Conservation (phyloP, 2,329 filamentous ascomycete genomes). For the Bipolaris zeicola region DNA sequence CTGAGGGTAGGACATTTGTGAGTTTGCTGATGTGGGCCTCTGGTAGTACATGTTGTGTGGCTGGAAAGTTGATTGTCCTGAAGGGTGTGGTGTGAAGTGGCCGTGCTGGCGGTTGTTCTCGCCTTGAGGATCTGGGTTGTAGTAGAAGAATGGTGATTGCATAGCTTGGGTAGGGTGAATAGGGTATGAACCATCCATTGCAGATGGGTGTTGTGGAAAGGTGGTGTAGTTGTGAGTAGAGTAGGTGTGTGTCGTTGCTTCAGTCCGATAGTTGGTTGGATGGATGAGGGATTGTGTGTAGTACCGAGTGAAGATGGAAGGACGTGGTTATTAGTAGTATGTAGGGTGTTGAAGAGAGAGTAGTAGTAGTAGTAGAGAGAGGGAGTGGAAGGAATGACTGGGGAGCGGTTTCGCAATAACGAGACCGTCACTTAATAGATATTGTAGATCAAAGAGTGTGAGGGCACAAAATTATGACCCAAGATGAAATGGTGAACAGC, state of each 20-base stretch:
- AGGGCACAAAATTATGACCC: conserved; percentile 33
- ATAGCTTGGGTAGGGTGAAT: conserved; percentile 60
- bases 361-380: neutral
- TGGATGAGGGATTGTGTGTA: conserved; percentile 20
- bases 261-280: conserved; percentile 17
- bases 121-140: conserved; percentile 74
- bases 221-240: conserved; percentile 2
- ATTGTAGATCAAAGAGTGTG: conserved; percentile 19
- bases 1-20: conserved; percentile 57
- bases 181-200: conserved; percentile 70
- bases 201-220: conserved; percentile 11
- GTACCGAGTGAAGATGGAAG: conserved; percentile 20
- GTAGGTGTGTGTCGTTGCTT: neutral
- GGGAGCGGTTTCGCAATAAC: conserved; percentile 48
- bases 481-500: conserved; percentile 45
- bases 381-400: conserved; percentile 47
- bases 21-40: conserved; percentile 68
- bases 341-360: conserved; percentile 22
- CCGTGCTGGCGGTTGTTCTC: conserved; percentile 71
- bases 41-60: conserved; percentile 55
- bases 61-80: conserved; percentile 42
- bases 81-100: conserved; percentile 69
- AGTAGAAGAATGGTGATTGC: conserved; percentile 85
- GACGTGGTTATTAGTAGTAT: conserved; percentile 33
- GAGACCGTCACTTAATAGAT: conserved; percentile 48